Evolutionary conservation across 305 asterid species (phyloP).

Genomic region (Fraxinus sp.): DNA sequence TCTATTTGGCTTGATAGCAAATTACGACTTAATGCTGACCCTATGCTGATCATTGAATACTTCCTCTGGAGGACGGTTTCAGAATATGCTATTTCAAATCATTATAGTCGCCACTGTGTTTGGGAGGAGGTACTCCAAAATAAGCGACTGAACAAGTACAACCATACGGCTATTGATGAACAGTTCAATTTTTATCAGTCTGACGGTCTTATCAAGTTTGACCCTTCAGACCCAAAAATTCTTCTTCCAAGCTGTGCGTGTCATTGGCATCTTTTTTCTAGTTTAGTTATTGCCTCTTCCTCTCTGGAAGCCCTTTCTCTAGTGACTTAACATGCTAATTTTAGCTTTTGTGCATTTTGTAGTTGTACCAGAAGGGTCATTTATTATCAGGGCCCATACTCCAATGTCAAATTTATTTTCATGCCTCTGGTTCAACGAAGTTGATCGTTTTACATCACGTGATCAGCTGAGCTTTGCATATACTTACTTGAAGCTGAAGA

Average conservation of each 20-base stretch:
- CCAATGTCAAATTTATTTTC: conserved; percentile 84
- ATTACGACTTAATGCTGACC: conserved; percentile 81
- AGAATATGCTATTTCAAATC: conserved; percentile 89
- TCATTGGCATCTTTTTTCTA: conserved; percentile 16
- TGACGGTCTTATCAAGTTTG: conserved; percentile 83
- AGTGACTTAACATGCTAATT: conserved; percentile 6
- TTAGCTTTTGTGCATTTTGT: conserved; percentile 18
- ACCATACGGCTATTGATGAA: conserved; percentile 76
- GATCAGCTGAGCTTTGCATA: conserved; percentile 93
- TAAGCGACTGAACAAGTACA: conserved; percentile 82
- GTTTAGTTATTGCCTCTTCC: conserved; percentile 13
- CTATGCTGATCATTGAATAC: conserved; percentile 74
- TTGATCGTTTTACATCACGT: conserved; percentile 80
- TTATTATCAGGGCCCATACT: conserved; percentile 87
- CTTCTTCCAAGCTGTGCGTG: conserved; percentile 83
- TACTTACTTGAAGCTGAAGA: conserved; percentile 75
- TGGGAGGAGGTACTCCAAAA: conserved; percentile 95
- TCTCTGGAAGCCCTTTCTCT: background rate
- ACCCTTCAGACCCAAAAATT: conserved; percentile 54
- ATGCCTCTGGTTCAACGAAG: conserved; percentile 90
- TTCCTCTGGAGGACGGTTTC: conserved; percentile 78
- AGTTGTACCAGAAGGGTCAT: conserved; percentile 95
- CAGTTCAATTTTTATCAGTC: conserved; percentile 73
- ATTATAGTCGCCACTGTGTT: conserved; percentile 86
- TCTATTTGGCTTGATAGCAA: conserved; percentile 97